phyloP scores from a whole-genome alignment of 352 stramenopile genomes.

The Phytophthora melonis region DNA sequence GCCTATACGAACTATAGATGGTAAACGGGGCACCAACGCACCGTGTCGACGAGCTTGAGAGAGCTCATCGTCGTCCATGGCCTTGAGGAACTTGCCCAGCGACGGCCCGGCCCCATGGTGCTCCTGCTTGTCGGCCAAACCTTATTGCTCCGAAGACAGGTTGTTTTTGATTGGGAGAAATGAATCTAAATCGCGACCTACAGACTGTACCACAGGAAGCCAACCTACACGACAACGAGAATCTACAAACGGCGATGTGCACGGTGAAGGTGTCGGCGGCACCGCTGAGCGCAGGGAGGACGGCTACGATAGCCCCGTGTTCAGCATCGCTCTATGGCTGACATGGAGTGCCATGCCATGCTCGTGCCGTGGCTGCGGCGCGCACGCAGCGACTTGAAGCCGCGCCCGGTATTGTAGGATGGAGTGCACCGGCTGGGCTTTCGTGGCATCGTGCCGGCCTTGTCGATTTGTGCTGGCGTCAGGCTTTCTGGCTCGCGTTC shows the following conservation, averaged over 20 bases:
- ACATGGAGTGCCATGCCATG: background rate
- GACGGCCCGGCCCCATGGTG: constrained; percentile 57
- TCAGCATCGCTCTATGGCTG: background rate
- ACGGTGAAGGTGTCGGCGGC: no score
- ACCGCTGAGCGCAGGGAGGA: background rate
- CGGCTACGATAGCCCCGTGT: no score
- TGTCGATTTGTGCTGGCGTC: constrained; percentile 2
- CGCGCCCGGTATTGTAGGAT: background rate
- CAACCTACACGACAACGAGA: background rate
- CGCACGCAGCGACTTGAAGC: background rate
- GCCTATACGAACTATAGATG: background rate
- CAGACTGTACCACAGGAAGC: background rate
- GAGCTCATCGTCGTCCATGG: constrained; percentile 73
- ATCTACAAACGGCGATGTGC: background rate
- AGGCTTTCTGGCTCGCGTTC: background rate
- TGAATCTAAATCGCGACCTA: background rate
- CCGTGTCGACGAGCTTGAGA: constrained; percentile 49
- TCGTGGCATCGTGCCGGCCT: background rate
- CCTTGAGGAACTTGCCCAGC: constrained; percentile 63
- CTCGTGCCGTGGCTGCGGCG: background rate
- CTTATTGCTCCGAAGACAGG: background rate
- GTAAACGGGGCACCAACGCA: constrained; percentile 24
- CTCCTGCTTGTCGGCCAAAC: background rate
- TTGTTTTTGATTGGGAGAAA: constrained; percentile 21
- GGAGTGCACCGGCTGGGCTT: background rate